Conservation (phyloP, 2,329 filamentous ascomycete genomes). For the Botrytis sinoallii region DNA sequence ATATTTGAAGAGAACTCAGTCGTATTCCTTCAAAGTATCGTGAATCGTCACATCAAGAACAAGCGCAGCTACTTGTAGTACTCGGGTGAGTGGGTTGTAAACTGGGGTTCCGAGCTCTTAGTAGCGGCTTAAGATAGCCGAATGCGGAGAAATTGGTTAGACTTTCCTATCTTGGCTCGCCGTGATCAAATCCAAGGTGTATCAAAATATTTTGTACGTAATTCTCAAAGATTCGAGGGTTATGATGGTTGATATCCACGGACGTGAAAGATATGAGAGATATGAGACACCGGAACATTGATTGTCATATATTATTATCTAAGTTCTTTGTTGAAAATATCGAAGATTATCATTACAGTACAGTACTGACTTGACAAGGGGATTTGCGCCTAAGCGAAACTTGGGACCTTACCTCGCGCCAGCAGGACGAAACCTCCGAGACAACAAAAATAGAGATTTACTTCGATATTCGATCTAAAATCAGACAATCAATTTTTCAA, state of each 20-base stretch:
- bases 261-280: background rate
- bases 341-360: background rate
- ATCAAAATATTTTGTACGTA: slow-evolving; percentile 2
- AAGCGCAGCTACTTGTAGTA: background rate
- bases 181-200: background rate
- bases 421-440: background rate
- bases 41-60: background rate
- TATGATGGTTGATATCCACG: background rate
- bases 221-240: background rate
- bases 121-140: slow-evolving; percentile 3
- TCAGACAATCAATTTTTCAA: background rate
- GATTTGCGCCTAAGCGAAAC: background rate
- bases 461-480: background rate
- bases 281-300: background rate
- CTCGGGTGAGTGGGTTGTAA: background rate
- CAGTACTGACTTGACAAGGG: background rate
- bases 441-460: background rate
- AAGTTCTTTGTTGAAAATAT: background rate
- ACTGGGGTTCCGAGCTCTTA: background rate
- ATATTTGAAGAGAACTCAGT: background rate
- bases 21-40: background rate
- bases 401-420: background rate
- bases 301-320: background rate
- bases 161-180: background rate
- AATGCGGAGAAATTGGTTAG: background rate